A percentile compares a stretch with the other conserved stretches of the same genome.
phyloP scores from a whole-genome alignment of 2,329 filamentous ascomycete genomes.

The Paraphaeosphaeria sporulosa region DNA sequence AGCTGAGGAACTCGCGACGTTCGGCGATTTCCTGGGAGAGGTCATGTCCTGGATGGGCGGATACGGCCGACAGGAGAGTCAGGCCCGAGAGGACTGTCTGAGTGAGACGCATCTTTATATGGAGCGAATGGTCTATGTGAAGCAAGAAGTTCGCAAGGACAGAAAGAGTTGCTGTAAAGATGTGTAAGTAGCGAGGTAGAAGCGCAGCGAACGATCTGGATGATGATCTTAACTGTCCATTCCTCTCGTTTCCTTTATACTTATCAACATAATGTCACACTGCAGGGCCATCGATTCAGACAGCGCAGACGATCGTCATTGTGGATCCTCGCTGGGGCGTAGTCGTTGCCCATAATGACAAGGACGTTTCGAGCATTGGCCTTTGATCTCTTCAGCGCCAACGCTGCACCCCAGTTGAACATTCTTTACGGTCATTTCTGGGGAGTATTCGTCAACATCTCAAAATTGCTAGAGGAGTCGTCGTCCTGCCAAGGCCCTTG shows the following conservation, averaged over 20 bases:
- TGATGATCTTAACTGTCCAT: neutral
- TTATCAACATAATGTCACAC: neutral
- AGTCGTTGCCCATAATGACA: neutral
- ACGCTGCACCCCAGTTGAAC: neutral
- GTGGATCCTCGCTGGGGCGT: neutral
- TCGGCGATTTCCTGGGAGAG: slow-evolving; percentile 15
- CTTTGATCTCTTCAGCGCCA: neutral
- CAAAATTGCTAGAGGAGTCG: neutral
- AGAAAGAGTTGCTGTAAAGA: neutral
- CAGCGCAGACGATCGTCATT: neutral
- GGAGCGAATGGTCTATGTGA: neutral
- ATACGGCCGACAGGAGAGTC: neutral
- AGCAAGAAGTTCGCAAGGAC: neutral
- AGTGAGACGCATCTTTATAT: slow-evolving; percentile 11
- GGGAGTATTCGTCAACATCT: neutral
- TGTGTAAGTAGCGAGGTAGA: neutral
- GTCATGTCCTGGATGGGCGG: slow-evolving; percentile 14
- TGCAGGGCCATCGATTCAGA: neutral
- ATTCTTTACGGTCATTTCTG: neutral
- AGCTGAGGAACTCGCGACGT: slow-evolving; percentile 27
- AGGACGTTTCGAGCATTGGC: neutral
- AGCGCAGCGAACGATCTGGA: neutral
- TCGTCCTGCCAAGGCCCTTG: slow-evolving; percentile 2
- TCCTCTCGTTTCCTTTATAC: neutral
- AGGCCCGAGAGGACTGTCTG: neutral